Evolutionary conservation across 2,329 filamentous ascomycete genomes (phyloP).

Genomic region (Thielaviopsis euricoi): DNA sequence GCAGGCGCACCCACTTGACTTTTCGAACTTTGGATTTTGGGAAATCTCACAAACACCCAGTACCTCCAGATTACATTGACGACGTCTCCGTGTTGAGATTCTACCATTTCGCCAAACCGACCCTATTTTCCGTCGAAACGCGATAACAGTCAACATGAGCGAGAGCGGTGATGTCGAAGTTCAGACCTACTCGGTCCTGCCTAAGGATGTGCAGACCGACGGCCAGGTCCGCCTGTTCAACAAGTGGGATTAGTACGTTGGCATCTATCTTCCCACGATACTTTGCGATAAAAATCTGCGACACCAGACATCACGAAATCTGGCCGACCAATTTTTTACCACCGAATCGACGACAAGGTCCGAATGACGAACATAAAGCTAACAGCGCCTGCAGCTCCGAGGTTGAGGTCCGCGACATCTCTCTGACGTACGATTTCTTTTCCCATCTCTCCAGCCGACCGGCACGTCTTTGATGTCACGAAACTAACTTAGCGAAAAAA

Average conservation of each 20-base stretch:
- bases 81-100: constrained; percentile 11
- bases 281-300: constrained; percentile 2
- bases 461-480: background rate
- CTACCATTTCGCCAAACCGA: constrained; percentile 21
- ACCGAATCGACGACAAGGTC: background rate
- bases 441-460: background rate
- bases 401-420: constrained; percentile 99
- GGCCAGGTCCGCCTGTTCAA: constrained; percentile 94
- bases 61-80: constrained; percentile 10
- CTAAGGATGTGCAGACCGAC: constrained; percentile 87
- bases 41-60: constrained; percentile 13
- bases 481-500: constrained; percentile 23
- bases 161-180: constrained; percentile 90
- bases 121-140: constrained; percentile 13
- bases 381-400: constrained; percentile 30
- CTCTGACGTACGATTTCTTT: constrained; percentile 62
- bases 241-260: constrained; percentile 62
- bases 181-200: constrained; percentile 67
- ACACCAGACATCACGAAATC: constrained; percentile 1
- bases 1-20: constrained; percentile 11
- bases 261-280: constrained; percentile 1
- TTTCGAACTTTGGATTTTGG: constrained; percentile 13
- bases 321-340: background rate
- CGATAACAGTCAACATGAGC: constrained; percentile 51
- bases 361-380: constrained; percentile 3